Conservation (phyloP, 805 yeast species). For the Wickerhamiella brachini region DNA sequence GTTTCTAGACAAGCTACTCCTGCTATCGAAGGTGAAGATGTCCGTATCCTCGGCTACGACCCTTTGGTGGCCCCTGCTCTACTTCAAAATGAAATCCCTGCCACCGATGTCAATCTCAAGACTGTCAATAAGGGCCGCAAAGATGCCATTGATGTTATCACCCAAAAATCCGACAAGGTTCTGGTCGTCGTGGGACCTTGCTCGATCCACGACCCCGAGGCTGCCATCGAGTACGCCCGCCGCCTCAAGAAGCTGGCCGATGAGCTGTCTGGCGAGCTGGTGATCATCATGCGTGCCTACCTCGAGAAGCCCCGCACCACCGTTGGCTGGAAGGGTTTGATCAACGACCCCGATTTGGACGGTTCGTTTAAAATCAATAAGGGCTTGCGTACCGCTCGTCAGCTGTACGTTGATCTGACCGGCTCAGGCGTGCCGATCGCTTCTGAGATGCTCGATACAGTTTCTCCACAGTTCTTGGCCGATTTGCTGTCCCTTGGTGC, state of each 20-base stretch:
- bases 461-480: slow-evolving; percentile 87
- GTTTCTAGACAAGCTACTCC: slow-evolving; percentile 13
- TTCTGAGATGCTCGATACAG: slow-evolving; percentile 95
- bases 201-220: slow-evolving; percentile 81
- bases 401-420: slow-evolving; percentile 71
- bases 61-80: slow-evolving; percentile 90
- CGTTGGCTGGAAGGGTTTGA: slow-evolving; percentile 97
- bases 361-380: slow-evolving; percentile 88
- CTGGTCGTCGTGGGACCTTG: slow-evolving; percentile 92
- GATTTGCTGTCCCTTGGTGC: slow-evolving; percentile 92
- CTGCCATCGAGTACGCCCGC: slow-evolving; percentile 78
- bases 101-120: slow-evolving; percentile 39
- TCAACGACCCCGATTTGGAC: slow-evolving; percentile 92
- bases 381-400: slow-evolving; percentile 79
- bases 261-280: slow-evolving; percentile 61
- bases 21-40: slow-evolving; percentile 46
- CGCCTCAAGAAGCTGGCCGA: slow-evolving; percentile 53
- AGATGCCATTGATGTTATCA: slow-evolving; percentile 61
- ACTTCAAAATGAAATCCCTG: slow-evolving; percentile 69
- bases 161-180: slow-evolving; percentile 67
- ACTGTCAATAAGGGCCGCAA: slow-evolving; percentile 67
- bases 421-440: slow-evolving; percentile 79
- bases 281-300: slow-evolving; percentile 92
- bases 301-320: slow-evolving; percentile 97
- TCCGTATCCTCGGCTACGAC: slow-evolving; percentile 65